A percentile compares a stretch with the other conserved stretches of the same genome.
Conservation (phyloP, 805 yeast genomes). For the Groenewaldozyma salmanticensis region DNA sequence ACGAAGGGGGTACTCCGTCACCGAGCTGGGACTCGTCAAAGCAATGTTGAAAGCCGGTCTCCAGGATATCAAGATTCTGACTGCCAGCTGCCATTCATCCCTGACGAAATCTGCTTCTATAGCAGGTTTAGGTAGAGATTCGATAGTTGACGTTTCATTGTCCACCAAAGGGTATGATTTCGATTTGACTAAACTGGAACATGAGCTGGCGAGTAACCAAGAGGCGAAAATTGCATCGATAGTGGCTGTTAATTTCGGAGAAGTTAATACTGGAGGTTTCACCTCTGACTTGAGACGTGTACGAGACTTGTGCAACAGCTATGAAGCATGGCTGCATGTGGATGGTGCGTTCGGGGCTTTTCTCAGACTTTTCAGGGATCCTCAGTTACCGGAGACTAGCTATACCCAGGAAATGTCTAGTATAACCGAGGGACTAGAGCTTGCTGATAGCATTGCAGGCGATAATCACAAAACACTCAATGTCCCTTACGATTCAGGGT, state of each 20-base stretch:
- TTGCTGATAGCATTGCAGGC: constrained; percentile 19
- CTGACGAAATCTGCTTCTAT: constrained; percentile 16
- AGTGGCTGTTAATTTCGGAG: constrained; percentile 17
- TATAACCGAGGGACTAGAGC: constrained; percentile 14
- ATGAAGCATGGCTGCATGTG: constrained; percentile 19
- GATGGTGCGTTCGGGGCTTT: constrained; percentile 21
- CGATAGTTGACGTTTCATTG: constrained; percentile 6
- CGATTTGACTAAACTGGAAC: constrained; percentile 11
- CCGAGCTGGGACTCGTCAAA: constrained; percentile 13
- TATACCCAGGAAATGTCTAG: constrained; percentile 6
- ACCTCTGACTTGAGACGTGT: constrained; percentile 10
- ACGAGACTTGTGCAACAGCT: constrained; percentile 13
- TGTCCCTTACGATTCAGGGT: constrained; percentile 21
- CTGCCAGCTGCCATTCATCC: constrained; percentile 15
- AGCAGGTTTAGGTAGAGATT: constrained; percentile 16
- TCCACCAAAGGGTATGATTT: constrained; percentile 13
- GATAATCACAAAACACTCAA: constrained; percentile 20
- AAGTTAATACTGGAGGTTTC: constrained; percentile 19
- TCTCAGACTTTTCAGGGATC: constrained; percentile 6
- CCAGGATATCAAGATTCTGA: constrained; percentile 9
- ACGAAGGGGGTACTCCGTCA: constrained; percentile 2
- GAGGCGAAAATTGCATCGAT: constrained; percentile 7
- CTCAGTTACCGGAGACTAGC: constrained; percentile 1
- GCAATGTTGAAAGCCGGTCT: constrained; percentile 12
- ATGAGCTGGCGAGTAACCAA: background rate